Base-by-base conservation (phyloP, 371 early-diverging fungal genomes). In the Haplosporangium sp. region DNA sequence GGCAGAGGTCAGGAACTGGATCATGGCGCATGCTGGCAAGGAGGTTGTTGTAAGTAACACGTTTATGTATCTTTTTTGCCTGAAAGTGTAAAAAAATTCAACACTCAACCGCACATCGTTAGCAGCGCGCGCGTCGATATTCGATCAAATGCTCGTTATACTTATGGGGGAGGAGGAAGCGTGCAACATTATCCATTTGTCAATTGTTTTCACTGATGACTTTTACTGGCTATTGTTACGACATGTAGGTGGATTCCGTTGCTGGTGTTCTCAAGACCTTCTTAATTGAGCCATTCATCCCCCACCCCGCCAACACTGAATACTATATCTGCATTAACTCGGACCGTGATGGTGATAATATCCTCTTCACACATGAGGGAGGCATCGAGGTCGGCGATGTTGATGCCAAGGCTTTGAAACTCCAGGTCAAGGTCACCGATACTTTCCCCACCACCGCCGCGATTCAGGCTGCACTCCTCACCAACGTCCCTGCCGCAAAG, bases 331-430 rank as follows among this genome's bases (percentile, higher is more conserved):
- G 96, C 87, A 97, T 98, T 83, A 96, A 97, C 86, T 94, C 96
- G 58, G 91, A 89, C 56, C 95, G 98, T 73, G 94, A 97, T 48
- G 99, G 99, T 62, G 98, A 98, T 82, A 88, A 91, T 74, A 96
- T 98, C 59, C 88, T 95, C 65, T 98, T 98, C 84, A 96, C 96
- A 37, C 96, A 97, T 83, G 96, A 97, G 84, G 99, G 99, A 77
- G 99, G 99, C 75, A 94, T 98, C 53, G 99, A 98, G 68, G 89
- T 98, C 45, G 99, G 99, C 74, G 98, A 98, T 83, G 99, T 98
- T n/a, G 99, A 98, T 68, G 94, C 95, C 64, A 98, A 98, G 86
- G 98, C 99, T 9, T 81, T 90, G 71, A 90, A 92, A 67, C 84
- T 96, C 59, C 83, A 93, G 40, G 85, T 98, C 75, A 89, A 87